Conservation (phyloP, 1,139 yeast species). For the Kluyveromyces sp. region DNA sequence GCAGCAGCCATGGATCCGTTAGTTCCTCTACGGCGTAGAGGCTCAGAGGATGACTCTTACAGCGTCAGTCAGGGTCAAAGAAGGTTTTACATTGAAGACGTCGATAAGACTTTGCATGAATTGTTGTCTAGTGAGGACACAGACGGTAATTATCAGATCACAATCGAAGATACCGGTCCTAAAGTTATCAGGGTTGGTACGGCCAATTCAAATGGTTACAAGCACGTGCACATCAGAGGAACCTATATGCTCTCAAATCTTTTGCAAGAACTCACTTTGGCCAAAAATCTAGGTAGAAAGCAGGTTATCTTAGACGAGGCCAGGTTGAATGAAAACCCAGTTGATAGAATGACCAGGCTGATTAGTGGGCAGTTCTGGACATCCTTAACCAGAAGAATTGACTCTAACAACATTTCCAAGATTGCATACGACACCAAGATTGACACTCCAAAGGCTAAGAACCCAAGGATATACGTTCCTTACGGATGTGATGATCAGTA, state of each 20-base stretch:
- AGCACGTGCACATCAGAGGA: constrained; percentile 70
- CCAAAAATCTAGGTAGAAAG: constrained; percentile 70
- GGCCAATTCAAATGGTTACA: constrained; percentile 74
- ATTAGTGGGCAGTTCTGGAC: constrained; percentile 80
- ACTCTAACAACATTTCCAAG: constrained; percentile 49
- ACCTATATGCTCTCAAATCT: constrained; percentile 87
- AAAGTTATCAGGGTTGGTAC: constrained; percentile 79
- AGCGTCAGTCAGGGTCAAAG: constrained; percentile 35
- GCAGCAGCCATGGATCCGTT: constrained; percentile 28
- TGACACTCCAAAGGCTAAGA: constrained; percentile 43
- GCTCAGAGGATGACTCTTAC: constrained; percentile 56
- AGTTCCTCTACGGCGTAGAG: constrained; percentile 41
- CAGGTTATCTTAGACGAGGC: constrained; percentile 77
- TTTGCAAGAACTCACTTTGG: constrained; percentile 83
- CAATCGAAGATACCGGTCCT: constrained; percentile 92
- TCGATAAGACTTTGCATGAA: constrained; percentile 64
- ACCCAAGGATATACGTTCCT: constrained; percentile 77
- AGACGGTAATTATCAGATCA: constrained; percentile 77
- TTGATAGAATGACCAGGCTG: constrained; percentile 63
- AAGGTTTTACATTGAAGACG: constrained; percentile 66
- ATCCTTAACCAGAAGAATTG: constrained; percentile 65
- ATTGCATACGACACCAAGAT: constrained; percentile 82
- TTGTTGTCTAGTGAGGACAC: constrained; percentile 78
- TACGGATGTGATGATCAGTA: constrained; percentile 61
- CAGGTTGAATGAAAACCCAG: constrained; percentile 83